Evolutionary conservation across 129 eudicot species (phyloP).

Genomic region (Chrysanthemum makinoi): DNA sequence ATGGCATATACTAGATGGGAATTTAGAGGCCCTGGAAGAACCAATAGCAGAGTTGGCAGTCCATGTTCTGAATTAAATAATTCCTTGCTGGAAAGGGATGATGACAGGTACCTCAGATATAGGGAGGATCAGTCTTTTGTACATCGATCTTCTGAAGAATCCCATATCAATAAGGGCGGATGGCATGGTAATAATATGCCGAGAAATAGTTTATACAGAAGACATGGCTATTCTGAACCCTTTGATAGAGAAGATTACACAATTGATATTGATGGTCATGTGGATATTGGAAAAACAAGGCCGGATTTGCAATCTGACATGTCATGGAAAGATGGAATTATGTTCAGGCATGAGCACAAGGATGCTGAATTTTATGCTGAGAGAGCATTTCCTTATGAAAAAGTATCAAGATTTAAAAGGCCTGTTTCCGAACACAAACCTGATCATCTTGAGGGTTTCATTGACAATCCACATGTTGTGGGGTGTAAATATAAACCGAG

Average conservation of each 20-base stretch:
- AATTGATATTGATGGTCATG: constrained; percentile 28
- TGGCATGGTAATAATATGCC: constrained; percentile 29
- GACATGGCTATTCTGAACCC: constrained; percentile 24
- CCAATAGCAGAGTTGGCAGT: constrained; percentile 22
- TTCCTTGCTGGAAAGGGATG: constrained; percentile 1
- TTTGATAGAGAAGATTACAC: constrained; percentile 24
- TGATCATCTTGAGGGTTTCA: constrained; percentile 13
- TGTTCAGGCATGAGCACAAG: constrained; percentile 21
- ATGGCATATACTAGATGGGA: constrained; percentile 40
- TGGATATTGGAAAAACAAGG: constrained; percentile 29
- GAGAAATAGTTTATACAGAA: constrained; percentile 25
- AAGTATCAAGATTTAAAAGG: constrained; percentile 32
- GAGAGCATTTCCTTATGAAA: constrained; percentile 28
- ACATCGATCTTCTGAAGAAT: constrained; percentile 30
- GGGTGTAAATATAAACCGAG: too few relatives aligned
- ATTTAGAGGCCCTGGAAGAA: constrained; percentile 34
- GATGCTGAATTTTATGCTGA: constrained; percentile 28
- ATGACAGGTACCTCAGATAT: too few relatives aligned
- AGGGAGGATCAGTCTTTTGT: constrained; percentile 7
- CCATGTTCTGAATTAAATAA: constrained; percentile 27
- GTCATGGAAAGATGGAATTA: constrained; percentile 33
- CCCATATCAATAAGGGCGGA: constrained; percentile 27
- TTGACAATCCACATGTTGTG: constrained; percentile 13
- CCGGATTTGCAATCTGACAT: constrained; percentile 31
- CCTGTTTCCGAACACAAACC: constrained; percentile 11